Evolutionary conservation across 2,329 filamentous ascomycete species (phyloP), one percentile per base, ranked within the genome.

Genomic region (Ascochyta pisi): DNA sequence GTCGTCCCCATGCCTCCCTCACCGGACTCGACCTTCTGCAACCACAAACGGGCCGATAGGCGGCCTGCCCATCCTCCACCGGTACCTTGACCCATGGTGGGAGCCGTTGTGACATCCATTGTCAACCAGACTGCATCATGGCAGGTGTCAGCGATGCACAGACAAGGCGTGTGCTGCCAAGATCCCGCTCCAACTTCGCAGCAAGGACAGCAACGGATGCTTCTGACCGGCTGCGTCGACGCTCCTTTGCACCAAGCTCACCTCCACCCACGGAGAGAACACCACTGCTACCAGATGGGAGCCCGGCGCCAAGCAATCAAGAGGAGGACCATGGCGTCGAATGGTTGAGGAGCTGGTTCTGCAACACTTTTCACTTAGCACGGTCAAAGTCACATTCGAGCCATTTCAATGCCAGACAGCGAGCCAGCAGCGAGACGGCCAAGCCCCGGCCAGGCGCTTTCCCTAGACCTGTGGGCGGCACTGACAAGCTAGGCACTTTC

Each of bases 401-500:
- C 26, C 26, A n/a, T 34, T 58, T 54, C 33, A 52, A 64, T 44
- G 54, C 60, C 42, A 68, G 66, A 46, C 64, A 56, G 35, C 68
- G 63, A 41, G 67, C 72, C 50, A 62, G 46, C 24, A 58, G 50
- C 41, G 67, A 72, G 26, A 39, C 58, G 19, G 65, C 53, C 54
- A 76, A 70, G 56, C 62, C 71, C 46, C 64, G 69, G 55, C 60
- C 73, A 63, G 67, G 79, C 53, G 69, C 74, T 46, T 65, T 79
- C 62, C 66, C 74, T 59, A 58, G 78, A 64, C 69, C 79, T 58
- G 66, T 74, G 44, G 79, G 73, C 57, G 75, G 72, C 10, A 73
- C 73, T 15, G 77, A 83, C 64, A 95, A 95, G 77, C 81, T 96
- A 54, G 90, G 90, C 34, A 88, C 86, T 8, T 86, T 92, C 63